phyloP scores from a whole-genome alignment of 75 land plant species.

The Isoetes taiwanensis region DNA sequence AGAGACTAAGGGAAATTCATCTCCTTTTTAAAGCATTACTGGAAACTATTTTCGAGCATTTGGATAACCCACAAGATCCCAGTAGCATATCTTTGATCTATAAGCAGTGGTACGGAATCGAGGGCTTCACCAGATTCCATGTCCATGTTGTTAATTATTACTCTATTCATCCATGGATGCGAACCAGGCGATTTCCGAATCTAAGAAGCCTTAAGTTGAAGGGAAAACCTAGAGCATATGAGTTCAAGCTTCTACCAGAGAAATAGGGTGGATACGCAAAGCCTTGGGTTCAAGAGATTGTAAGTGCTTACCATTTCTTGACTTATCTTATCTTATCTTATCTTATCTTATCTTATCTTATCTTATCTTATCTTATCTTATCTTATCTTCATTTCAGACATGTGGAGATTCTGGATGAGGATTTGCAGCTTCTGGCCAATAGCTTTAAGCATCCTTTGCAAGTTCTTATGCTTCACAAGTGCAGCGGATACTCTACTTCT shows the following conservation, averaged over 20 bases:
- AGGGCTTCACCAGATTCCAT: conserved; percentile 45
- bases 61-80: conserved; percentile 26
- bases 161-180: conserved; percentile 39
- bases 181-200: conserved; percentile 37
- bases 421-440: conserved; percentile 33
- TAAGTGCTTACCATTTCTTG: conserved; percentile 27
- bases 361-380: too few relatives aligned
- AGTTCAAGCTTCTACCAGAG: conserved; percentile 66
- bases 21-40: too few relatives aligned
- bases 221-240: conserved; percentile 83
- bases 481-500: conserved; percentile 64
- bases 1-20: too few relatives aligned
- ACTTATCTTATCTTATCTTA: too few relatives aligned
- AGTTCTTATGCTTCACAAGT: conserved; percentile 49
- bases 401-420: conserved; percentile 64
- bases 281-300: conserved; percentile 59
- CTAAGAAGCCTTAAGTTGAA: conserved; percentile 59
- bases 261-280: conserved; percentile 82
- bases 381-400: conserved; percentile 73
- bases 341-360: too few relatives aligned
- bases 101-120: conserved; percentile 55
- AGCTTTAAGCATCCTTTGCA: conserved; percentile 28
- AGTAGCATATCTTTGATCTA: conserved; percentile 65
- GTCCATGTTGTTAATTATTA: conserved; percentile 64
- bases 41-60: too few relatives aligned